Conservation (phyloP, 495 filamentous ascomycete species). For the Massariosphaeria phaeospora region DNA sequence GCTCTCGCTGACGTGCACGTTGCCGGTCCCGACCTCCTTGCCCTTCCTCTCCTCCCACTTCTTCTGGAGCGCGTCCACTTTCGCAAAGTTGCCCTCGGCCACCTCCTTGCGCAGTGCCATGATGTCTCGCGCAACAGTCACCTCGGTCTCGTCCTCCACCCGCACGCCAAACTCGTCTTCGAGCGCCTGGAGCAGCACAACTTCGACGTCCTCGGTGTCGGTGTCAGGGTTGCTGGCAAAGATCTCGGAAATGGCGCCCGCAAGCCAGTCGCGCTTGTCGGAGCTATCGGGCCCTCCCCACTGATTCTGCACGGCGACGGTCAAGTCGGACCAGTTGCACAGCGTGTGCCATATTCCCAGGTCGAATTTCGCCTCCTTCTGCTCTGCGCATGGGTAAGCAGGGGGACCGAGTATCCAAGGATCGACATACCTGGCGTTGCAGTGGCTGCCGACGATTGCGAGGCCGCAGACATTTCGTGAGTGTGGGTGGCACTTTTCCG, state of each 20-base stretch:
- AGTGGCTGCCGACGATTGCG: conserved; percentile 2
- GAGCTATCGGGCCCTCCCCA: conserved; percentile 82
- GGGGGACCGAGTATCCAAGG: neutral
- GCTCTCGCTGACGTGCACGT: conserved; percentile 19
- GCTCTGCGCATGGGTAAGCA: conserved; percentile 20
- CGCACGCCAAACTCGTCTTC: conserved; percentile 90
- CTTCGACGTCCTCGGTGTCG: conserved; percentile 77
- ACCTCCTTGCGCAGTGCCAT: conserved; percentile 60
- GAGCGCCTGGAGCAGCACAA: conserved; percentile 80
- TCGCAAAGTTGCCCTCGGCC: conserved; percentile 57
- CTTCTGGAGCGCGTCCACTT: conserved; percentile 63
- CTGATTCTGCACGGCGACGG: conserved; percentile 75
- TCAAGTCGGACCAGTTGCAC: conserved; percentile 79
- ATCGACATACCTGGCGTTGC: neutral
- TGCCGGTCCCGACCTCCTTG: conserved; percentile 49
- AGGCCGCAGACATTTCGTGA: conserved; percentile 2
- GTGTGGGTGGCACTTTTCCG: too few species aligned
- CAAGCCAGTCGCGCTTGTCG: conserved; percentile 96
- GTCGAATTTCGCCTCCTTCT: conserved; percentile 43
- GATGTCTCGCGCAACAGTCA: conserved; percentile 65
- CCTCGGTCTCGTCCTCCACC: conserved; percentile 82
- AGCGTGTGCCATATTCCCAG: conserved; percentile 31
- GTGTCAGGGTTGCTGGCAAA: conserved; percentile 66
- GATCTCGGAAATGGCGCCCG: conserved; percentile 79
- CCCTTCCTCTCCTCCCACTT: conserved; percentile 56